Evolutionary conservation across 371 early-diverging fungal species (phyloP).

Genomic region (Chytridiales sp.): DNA sequence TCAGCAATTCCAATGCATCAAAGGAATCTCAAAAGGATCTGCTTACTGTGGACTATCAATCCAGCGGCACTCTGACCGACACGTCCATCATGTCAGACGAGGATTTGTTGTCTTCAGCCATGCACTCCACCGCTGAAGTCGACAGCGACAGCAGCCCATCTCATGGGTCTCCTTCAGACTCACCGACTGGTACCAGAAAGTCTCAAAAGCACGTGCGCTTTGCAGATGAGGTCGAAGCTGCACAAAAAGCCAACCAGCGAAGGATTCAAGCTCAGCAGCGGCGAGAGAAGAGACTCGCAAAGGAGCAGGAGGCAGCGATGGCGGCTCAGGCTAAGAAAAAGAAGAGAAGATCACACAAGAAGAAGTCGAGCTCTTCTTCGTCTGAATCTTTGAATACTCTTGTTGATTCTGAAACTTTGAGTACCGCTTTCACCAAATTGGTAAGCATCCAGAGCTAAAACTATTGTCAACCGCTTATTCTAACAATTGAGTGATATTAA

Average conservation of each 20-base stretch:
- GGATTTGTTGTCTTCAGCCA: background rate
- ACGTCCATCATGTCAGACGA: background rate
- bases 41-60: constrained; percentile 4
- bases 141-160: background rate
- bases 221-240: constrained; percentile 23
- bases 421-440: no score
- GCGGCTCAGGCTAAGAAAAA: background rate
- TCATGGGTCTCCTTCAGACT: background rate
- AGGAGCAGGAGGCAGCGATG: background rate
- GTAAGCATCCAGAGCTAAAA: no score
- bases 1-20: no score
- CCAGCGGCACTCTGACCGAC: background rate
- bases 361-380: constrained; percentile 1
- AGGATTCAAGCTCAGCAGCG: constrained; percentile 12
- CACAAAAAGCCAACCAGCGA: background rate
- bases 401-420: constrained; percentile 6
- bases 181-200: background rate
- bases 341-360: background rate
- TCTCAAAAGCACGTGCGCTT: constrained; percentile 14
- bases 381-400: no score
- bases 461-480: no score
- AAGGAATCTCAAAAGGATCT: background rate
- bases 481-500: no score
- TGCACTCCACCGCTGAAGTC: background rate
- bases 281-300: constrained; percentile 6